These are phyloP conservation scores for Podila epicladia DNA, from an alignment of 192 early-diverging fungal species.

Conservation along the genomic window DNA sequence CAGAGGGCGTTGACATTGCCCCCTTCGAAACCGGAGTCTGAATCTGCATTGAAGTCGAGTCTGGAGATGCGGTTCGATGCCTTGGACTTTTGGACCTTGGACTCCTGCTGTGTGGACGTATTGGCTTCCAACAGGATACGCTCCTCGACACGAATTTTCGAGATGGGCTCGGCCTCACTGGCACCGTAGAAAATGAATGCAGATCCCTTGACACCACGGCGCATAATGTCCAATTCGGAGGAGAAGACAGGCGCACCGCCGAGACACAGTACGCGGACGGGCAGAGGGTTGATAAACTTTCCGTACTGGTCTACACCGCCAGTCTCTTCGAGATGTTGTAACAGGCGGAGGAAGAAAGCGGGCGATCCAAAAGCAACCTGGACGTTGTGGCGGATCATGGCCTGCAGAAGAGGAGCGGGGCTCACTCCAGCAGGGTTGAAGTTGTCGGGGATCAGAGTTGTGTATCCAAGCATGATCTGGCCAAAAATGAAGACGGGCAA, in stretches of 20 bases:
- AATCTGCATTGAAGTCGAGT: slow-evolving; percentile 7
- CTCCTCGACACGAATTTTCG: slow-evolving; percentile 47
- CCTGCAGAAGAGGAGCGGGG: slow-evolving; percentile 34
- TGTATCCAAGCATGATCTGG: slow-evolving; percentile 50
- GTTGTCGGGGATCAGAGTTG: slow-evolving; percentile 45
- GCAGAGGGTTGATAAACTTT: slow-evolving; percentile 35
- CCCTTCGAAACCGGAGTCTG: slow-evolving; percentile 40
- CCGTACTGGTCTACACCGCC: slow-evolving; percentile 36
- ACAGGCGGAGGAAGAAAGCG: slow-evolving; percentile 36
- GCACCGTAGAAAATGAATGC: slow-evolving; percentile 50
- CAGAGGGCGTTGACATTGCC: slow-evolving; percentile 45
- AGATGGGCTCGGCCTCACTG: slow-evolving; percentile 49
- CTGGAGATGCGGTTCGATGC: slow-evolving; percentile 21
- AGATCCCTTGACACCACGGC: slow-evolving; percentile 33
- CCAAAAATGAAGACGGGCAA: slow-evolving; percentile 49
- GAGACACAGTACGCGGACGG: slow-evolving; percentile 37
- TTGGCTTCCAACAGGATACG: slow-evolving; percentile 38
- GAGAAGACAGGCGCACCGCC: slow-evolving; percentile 49
- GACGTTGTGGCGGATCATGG: slow-evolving; percentile 50
- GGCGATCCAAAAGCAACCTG: slow-evolving; percentile 48
- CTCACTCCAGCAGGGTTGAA: slow-evolving; percentile 46
- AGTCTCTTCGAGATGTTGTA: slow-evolving; percentile 37
- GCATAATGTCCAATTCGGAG: slow-evolving; percentile 45
- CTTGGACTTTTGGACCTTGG: slow-evolving; percentile 6
- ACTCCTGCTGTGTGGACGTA: background rate